Evolutionary conservation across 2,329 filamentous ascomycete genomes (phyloP), one percentile per base, ranked within the genome.

Genomic region (Penicillium frequentans): DNA sequence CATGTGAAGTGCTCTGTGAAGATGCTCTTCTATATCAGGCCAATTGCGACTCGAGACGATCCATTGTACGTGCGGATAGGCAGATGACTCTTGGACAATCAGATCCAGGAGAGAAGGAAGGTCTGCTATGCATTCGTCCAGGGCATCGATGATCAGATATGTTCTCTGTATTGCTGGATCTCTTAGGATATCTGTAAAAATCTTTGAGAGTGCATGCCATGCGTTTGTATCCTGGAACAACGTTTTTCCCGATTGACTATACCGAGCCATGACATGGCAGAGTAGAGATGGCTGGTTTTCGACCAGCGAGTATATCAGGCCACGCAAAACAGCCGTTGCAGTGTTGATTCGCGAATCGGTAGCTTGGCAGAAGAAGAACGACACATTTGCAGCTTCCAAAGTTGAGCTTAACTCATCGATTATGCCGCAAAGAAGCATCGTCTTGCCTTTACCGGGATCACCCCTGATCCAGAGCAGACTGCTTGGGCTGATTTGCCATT

Each of bases 391-490:
- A 31, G 7, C 33, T 11, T 43, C 33, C n/a, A 13, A 24, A 26
- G 16, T 8, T 2, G 7, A 52, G 19, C 8, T 52, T 26, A 52
- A 44, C 14, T 52, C 49, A 3, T 56, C 43, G 26, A 56, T 52
- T 23, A 56, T 52, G 29, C 64, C 57, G 6, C 63, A 64, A 13
- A 68, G 13, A 2, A 68, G 59, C 59, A 69, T 70, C 26, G 64
- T 68, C 50, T 70, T 70, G 1, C 67, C 67, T 26, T 64, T 70
- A 0, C 67, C 66, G 9, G 43, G 43, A 10, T 46, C 43, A 8
- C 43, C 43, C 10, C 26, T 46, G 13, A 46, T 46, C 43, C 43
- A 46, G n/a, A 29, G 43, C 7, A 46, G 43, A 46, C 23, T 46
- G 16, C 23, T 27, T 19, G 9, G 10, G 16, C 23, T 26, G 23